Percentiles rank a stretch among this genome's conserved stretches.
Evolutionary conservation across 2,329 filamentous ascomycete species (phyloP).

Genomic region (Chalaropsis thielavioides): DNA sequence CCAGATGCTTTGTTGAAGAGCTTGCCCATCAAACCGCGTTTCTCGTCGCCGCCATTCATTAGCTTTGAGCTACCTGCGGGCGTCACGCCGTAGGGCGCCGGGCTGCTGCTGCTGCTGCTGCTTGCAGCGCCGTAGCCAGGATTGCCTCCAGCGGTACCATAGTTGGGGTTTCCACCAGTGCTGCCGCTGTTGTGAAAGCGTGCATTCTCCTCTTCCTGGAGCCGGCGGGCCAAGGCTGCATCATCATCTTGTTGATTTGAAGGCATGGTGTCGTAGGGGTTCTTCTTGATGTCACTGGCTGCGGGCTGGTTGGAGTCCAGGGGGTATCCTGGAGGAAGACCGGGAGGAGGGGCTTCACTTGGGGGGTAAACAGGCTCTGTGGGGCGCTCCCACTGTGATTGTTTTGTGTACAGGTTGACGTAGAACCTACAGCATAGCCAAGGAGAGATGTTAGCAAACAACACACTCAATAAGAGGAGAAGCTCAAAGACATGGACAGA

Average conservation of each 20-base stretch:
- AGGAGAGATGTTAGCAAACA: constrained; percentile 6
- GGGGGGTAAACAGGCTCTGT: constrained; percentile 49
- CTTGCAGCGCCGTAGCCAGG: constrained; percentile 12
- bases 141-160: constrained; percentile 1
- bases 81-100: constrained; percentile 9
- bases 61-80: neutral
- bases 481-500: too few relatives aligned
- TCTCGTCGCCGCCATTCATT: constrained; percentile 23
- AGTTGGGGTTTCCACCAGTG: constrained; percentile 14
- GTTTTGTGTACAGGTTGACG: constrained; percentile 75
- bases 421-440: constrained; percentile 53
- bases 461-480: constrained; percentile 13
- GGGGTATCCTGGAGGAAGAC: constrained; percentile 54
- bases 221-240: constrained; percentile 55
- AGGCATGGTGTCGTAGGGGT: constrained; percentile 44
- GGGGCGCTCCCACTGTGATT: constrained; percentile 82
- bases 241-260: constrained; percentile 49
- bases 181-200: constrained; percentile 30
- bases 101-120: constrained; percentile 13
- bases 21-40: constrained; percentile 39
- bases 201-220: constrained; percentile 73
- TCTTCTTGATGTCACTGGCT: constrained; percentile 47
- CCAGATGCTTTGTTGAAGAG: constrained; percentile 33
- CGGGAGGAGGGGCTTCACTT: constrained; percentile 30
- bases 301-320: constrained; percentile 24